Percentiles rank a stretch among this genome's conserved stretches.
phyloP scores from a whole-genome alignment of 176 grass and related monocot genomes.

The Oryza glaberrima region DNA sequence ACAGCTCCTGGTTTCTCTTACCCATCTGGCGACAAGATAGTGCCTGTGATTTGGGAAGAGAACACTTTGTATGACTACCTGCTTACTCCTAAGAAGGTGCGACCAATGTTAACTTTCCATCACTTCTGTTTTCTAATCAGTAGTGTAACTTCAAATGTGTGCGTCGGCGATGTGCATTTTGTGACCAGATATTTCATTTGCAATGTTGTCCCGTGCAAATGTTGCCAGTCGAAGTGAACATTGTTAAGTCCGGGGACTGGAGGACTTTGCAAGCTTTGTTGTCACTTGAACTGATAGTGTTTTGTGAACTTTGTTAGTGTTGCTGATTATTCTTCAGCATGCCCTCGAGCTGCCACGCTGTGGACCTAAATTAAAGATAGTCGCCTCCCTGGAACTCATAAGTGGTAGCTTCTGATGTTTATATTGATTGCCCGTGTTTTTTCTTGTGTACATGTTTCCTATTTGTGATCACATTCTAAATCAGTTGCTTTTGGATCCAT shows the following conservation, averaged over 20 bases:
- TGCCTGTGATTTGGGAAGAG: conserved; percentile 86
- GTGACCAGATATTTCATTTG: neutral
- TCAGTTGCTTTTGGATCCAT: neutral
- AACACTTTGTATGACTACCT: conserved; percentile 79
- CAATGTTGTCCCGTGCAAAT: neutral
- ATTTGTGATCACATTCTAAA: neutral
- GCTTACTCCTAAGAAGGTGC: conserved; percentile 91
- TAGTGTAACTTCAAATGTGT: neutral
- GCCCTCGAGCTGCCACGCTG: neutral
- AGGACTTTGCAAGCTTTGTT: conserved; percentile 1
- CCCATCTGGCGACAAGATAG: conserved; percentile 79
- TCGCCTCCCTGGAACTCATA: neutral
- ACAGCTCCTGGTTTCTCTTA: conserved; percentile 77
- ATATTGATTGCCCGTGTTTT: neutral
- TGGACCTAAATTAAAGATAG: neutral
- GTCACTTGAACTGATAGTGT: neutral
- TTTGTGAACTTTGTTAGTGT: neutral
- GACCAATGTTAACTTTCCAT: neutral
- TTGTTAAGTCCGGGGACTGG: neutral
- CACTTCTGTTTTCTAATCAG: neutral
- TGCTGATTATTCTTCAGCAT: neutral
- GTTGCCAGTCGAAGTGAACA: neutral
- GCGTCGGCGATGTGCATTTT: neutral
- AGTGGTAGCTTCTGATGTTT: neutral
- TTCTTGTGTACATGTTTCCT: neutral